Evolutionary conservation across 2,329 filamentous ascomycete genomes (phyloP), one percentile per base, ranked within the genome.

Genomic region (Didymosphaeria variabile): DNA sequence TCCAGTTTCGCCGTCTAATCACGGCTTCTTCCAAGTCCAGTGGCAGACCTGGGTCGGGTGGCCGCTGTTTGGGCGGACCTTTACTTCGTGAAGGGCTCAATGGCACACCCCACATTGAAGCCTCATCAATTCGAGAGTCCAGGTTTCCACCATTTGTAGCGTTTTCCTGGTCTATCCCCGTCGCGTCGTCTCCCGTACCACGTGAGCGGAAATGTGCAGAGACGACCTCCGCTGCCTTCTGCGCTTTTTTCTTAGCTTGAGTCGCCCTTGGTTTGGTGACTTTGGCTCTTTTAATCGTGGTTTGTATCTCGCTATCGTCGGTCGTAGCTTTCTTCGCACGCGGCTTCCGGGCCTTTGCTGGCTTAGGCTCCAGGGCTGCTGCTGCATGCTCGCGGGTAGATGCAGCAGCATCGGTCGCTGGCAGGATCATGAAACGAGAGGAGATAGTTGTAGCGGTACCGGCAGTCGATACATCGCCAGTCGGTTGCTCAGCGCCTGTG

Each of bases 1-100:
- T 79, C 78, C 78, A 79, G 55, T 76, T 69, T 26, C 64, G 68
- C 52, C 76, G 67, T 58, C 78, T 66, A 3, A 60, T 53, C 2
- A 75, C 64, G 1, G 75, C 77, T 53, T 71, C 67, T 21, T 77
- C 72, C 3, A 78, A 54, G 2, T 74, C 67, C 6, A 76, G 51
- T 1, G 62, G 58, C 15, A 68, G 45, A 15, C 60, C n/a, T 15
- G 59, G 9, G 17, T 63, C 60, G 34, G 58, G 53, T n/a, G 56
- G 61, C 19, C 60, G 56, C 23, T 64, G 60, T 45, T 67, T 73
- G 3, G 57, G 46, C n/a, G 60, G n/a, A 42, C 51, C 45, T 7
- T 47, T 55, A 45, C 60, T 68, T 19, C 60, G 65, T 7, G 17
- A 57, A n/a, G 72, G 72, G 50, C 67, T 74, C 49, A 49, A 42